Evolutionary conservation across 306 rosid species (phyloP), one percentile per base, ranked within the genome.

Genomic region (Purshia tridentata): DNA sequence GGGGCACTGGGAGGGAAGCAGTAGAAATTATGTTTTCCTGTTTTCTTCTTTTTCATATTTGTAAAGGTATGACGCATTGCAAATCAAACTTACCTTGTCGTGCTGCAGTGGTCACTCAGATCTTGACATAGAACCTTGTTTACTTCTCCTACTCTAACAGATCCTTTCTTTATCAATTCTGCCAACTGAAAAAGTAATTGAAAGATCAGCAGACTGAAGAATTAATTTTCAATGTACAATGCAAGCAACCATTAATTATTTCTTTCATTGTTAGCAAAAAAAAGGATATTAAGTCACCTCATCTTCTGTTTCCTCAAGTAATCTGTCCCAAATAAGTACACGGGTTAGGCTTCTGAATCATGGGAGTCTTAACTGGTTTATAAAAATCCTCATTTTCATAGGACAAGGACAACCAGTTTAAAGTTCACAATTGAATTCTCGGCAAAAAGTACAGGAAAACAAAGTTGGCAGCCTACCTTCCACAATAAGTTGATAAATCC

Each of bases 271-370:
- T 76, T 8, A 23, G 45, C 35, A 39, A 52, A 16, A 53, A 67
- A 40, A 20, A 69, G 74, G 77, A 67, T 48, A 81, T 44, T 41
- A 46, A 74, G 56, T 81, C 80, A 91, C 97, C 86, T 91, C 93
- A 70, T 95, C 98, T 82, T 95, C 97, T 37, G 97, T 90, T 70
- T 87, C 92, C 86, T 94, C 99, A 54, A 91, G 91, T 74, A 95
- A 91, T 77, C 96, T 91, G 91, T 76, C 22, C 70, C 84, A 75
- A 71, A 69, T 60, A 73, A 78, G 82, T 72, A 76, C 59, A 75
- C 40, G 70, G 71, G 80, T 87, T 83, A 89, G 87, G 41, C 58
- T 69, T 69, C 19, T 75, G 75, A 79, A 56, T 62, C 71, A 76
- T 29, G 49, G 64, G 73, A 58, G 18, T 52, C 50, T 63, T 35